phyloP scores from a whole-genome alignment of 2,329 filamentous ascomycete genomes.

The Ophioceras dolichostomum region DNA sequence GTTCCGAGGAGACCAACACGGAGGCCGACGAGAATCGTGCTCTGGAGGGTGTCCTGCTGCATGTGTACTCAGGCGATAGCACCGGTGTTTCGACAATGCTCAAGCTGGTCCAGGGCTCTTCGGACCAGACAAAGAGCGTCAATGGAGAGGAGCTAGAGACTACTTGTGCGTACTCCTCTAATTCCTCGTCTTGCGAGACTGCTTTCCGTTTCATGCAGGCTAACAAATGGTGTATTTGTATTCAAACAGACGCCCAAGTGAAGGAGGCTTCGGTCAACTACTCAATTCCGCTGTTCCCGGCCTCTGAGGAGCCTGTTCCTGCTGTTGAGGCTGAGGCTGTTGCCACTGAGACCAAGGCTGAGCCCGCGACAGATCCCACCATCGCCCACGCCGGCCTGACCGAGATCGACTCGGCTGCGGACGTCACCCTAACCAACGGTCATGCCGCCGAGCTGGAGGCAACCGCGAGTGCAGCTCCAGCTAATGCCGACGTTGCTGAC shows the following conservation, averaged over 20 bases:
- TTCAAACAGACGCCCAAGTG: slow-evolving; percentile 46
- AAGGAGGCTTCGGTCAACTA: slow-evolving; percentile 44
- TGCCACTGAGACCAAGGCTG: slow-evolving; percentile 14
- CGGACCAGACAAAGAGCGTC: slow-evolving; percentile 54
- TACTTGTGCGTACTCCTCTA: slow-evolving; percentile 43
- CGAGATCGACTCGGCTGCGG: slow-evolving; percentile 45
- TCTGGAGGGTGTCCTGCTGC: slow-evolving; percentile 66
- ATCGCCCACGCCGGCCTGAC: slow-evolving; percentile 54
- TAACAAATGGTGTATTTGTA: no score
- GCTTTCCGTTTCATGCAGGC: not conserved
- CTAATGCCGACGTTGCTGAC: slow-evolving; percentile 39
- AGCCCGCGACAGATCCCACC: slow-evolving; percentile 49
- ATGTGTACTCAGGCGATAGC: slow-evolving; percentile 69
- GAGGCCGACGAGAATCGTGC: slow-evolving; percentile 63
- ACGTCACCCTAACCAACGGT: slow-evolving; percentile 28
- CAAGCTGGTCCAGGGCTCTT: slow-evolving; percentile 62
- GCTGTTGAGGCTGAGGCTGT: slow-evolving; percentile 19
- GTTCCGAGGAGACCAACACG: slow-evolving; percentile 55
- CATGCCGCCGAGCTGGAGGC: slow-evolving; percentile 23
- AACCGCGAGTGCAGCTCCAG: slow-evolving; percentile 21
- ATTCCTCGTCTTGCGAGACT: not conserved
- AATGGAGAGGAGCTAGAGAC: slow-evolving; percentile 52
- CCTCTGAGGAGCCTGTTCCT: slow-evolving; percentile 18
- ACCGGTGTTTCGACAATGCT: slow-evolving; percentile 62
- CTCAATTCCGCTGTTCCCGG: slow-evolving; percentile 24